These are phyloP conservation scores for Bassia scoparia DNA, from an alignment of 148 eudicot genomes.

Conservation along the genomic window DNA sequence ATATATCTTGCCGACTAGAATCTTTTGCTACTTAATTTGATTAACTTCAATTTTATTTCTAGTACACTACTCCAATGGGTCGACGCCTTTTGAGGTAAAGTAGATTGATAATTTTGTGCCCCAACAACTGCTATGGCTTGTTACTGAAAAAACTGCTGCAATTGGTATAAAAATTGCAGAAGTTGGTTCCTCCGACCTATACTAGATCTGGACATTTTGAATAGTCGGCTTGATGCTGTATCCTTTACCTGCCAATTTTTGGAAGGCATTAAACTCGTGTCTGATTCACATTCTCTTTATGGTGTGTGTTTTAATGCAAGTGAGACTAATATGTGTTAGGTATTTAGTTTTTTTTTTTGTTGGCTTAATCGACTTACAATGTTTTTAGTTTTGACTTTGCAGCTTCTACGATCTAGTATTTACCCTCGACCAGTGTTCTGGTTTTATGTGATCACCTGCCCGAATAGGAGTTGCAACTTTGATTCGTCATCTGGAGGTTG, in stretches of 20 bases:
- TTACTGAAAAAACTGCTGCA: constrained; percentile 7
- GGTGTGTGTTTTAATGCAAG: not conserved
- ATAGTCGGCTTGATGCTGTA: constrained; percentile 87
- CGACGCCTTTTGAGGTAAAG: constrained; percentile 84
- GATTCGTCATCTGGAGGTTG: too few relatives aligned
- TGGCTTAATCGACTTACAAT: too few relatives aligned
- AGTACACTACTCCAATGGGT: constrained; percentile 97
- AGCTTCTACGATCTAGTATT: too few relatives aligned
- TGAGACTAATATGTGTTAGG: not conserved
- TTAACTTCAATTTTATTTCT: constrained; percentile 30
- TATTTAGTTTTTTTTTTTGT: too few relatives aligned
- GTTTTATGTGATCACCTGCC: too few relatives aligned
- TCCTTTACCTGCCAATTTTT: constrained; percentile 39
- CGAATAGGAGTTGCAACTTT: too few relatives aligned
- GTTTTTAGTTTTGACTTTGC: too few relatives aligned
- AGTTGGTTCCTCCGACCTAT: constrained; percentile 95
- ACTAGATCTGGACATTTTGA: constrained; percentile 69
- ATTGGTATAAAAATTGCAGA: constrained; percentile 43
- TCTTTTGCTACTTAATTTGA: constrained; percentile 18
- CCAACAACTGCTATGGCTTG: not conserved
- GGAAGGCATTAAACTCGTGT: constrained; percentile 9
- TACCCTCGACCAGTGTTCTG: too few relatives aligned
- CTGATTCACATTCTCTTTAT: not conserved
- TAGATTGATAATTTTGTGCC: constrained; percentile 9
- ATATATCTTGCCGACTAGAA: constrained; percentile 6